phyloP scores from a whole-genome alignment of 441 rosid species.

The Populus hybrid region DNA sequence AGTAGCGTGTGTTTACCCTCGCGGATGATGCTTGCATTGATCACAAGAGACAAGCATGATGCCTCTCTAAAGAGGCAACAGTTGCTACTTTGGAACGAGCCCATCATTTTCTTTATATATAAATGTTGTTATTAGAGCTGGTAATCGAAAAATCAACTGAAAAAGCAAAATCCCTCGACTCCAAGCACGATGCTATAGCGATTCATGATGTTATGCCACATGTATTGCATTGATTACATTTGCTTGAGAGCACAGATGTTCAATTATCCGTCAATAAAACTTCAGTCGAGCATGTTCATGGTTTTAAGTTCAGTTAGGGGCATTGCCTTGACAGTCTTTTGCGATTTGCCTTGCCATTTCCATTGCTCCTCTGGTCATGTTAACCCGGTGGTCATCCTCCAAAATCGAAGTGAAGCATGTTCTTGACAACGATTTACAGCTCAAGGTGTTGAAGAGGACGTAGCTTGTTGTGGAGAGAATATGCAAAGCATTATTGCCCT shows the following conservation, averaged over 20 bases:
- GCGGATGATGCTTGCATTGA: not conserved
- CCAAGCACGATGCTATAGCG: not conserved
- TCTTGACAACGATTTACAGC: not conserved
- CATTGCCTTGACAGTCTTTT: not conserved
- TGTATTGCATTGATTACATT: not conserved
- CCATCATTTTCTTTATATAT: not conserved
- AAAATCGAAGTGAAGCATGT: not conserved
- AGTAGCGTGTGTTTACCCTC: not conserved
- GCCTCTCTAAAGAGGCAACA: not conserved
- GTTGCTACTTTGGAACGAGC: not conserved
- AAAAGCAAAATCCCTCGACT: not conserved
- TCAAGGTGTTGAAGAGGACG: not conserved
- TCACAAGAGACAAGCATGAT: constrained; percentile 6
- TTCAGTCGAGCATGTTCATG: not conserved
- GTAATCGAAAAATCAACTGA: not conserved
- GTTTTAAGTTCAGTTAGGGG: too few relatives aligned
- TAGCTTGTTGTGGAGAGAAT: not conserved
- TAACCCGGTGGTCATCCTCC: not conserved
- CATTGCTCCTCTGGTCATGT: too few relatives aligned
- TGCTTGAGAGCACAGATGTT: not conserved
- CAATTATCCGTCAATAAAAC: not conserved
- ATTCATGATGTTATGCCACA: not conserved
- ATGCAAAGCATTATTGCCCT: not conserved
- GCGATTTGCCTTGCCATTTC: not conserved
- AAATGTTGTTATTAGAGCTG: too few relatives aligned